Evolutionary conservation across 208 protist genomes (phyloP), one percentile per base, ranked within the genome.

Genomic region (Wallacemonas sp.): DNA sequence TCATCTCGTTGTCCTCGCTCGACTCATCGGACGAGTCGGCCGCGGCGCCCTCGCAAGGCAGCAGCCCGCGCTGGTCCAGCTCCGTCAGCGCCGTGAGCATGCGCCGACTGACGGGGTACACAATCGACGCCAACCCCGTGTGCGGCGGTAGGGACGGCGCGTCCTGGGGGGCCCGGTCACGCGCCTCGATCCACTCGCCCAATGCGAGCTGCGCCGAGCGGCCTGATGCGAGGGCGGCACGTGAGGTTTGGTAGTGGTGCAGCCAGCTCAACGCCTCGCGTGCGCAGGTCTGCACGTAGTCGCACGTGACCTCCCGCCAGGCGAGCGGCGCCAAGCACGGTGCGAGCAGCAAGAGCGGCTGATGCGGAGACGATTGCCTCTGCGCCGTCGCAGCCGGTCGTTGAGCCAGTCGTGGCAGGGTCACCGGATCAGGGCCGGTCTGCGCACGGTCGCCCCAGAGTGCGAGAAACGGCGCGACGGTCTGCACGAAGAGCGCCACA

Each of bases 101-200:
- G 16, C 58, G 44, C 19, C 21, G 29, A 52, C 80, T 79, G 34
- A 83, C 47, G 0, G 80, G 80, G 47, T 80, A 87, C n/a, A 87
- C 63, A 56, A 74, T 38, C 26, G 65, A 56, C 34, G 62, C 29
- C 30, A 58, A 29, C 4, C 52, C 52, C 2, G 52, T 21, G 32
- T 58, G n/a, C 14, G 23, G 52, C n/a, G 52, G 52, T 0, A n/a
- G 0, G 30, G 9, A 23, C 26, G 52, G 3, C 1, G 26, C 17
- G 11, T 0, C 47, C 11, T 19, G 11, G 5, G 11, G 3, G 47
- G 9, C 5, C 16, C 3, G 24, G 11, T 55, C 24, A 12, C 6
- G 46, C 33, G 27, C 29, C 12, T n/a, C n/a, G n/a, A n/a, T n/a
- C n/a, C n/a, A n/a, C n/a, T n/a, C n/a, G n/a, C n/a, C n/a, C n/a